Evolutionary conservation across 1,139 yeast genomes (phyloP).

Genomic region (Candida sanyaensis): DNA sequence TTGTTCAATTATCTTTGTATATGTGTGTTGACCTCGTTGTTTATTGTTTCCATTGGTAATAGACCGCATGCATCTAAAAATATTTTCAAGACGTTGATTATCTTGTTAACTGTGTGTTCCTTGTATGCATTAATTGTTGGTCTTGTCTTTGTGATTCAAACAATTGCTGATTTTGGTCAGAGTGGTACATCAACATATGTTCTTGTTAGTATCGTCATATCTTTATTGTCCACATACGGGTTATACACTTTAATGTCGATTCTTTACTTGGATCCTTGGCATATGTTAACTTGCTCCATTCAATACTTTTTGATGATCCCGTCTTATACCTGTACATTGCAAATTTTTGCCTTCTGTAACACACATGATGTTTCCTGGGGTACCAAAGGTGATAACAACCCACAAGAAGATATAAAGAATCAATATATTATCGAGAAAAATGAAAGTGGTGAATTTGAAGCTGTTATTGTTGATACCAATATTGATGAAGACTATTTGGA

Average conservation of each 20-base stretch:
- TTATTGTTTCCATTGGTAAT: conserved; percentile 91
- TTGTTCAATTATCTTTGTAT: conserved; percentile 82
- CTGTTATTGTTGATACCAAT: conserved; percentile 87
- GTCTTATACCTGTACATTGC: conserved; percentile 87
- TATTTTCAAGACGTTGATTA: conserved; percentile 70
- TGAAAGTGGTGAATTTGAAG: conserved; percentile 71
- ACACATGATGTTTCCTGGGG: conserved; percentile 98
- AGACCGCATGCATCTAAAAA: conserved; percentile 86
- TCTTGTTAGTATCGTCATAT: conserved; percentile 71
- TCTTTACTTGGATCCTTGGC: conserved; percentile 93
- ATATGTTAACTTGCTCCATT: conserved; percentile 75
- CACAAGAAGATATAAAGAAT: conserved; percentile 50
- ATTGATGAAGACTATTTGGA: conserved; percentile 86
- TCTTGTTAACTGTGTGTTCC: conserved; percentile 75
- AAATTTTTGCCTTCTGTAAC: conserved; percentile 92
- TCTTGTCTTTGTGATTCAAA: conserved; percentile 67
- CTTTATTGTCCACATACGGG: conserved; percentile 90
- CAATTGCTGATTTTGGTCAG: conserved; percentile 44
- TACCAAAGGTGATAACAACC: conserved; percentile 88
- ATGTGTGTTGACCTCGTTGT: conserved; percentile 79
- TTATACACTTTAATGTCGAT: conserved; percentile 77
- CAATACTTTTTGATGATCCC: conserved; percentile 90
- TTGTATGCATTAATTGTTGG: conserved; percentile 83
- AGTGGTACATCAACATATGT: conserved; percentile 57
- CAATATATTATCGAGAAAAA: conserved; percentile 50